These are phyloP conservation scores for Ilex aquifolium DNA, from an alignment of 257 asterid genomes.

Conservation along the genomic window DNA sequence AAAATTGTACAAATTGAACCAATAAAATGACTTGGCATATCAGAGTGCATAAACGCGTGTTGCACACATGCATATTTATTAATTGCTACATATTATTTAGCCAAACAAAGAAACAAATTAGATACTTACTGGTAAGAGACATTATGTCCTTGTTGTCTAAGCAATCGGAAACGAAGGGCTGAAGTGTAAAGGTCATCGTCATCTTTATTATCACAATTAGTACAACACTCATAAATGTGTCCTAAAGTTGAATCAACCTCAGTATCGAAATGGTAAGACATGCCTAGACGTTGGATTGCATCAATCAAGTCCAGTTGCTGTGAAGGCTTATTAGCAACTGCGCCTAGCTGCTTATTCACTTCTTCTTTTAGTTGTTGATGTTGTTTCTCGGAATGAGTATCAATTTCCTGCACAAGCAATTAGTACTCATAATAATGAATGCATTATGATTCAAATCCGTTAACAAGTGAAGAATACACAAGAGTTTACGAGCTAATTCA, in stretches of 20 bases:
- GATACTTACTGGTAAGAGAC: constrained; percentile 12
- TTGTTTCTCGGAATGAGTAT: not conserved
- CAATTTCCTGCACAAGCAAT: constrained; percentile 5
- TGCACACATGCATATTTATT: too few species aligned
- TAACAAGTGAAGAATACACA: not conserved
- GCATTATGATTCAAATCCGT: not conserved
- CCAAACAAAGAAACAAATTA: not conserved
- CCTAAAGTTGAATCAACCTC: constrained; percentile 7
- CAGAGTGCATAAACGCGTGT: too few species aligned
- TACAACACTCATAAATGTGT: not conserved
- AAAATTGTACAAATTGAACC: not conserved
- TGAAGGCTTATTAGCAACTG: not conserved
- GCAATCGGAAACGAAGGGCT: constrained; percentile 18
- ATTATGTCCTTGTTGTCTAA: constrained; percentile 17
- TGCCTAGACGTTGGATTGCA: constrained; percentile 13
- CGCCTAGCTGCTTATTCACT: not conserved
- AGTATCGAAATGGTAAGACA: constrained; percentile 12
- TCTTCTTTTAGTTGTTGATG: constrained; percentile 1
- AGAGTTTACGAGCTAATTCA: not conserved
- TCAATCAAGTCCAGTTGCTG: constrained; percentile 8
- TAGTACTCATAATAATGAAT: too few species aligned
- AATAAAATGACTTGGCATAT: not conserved
- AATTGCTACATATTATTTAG: too few species aligned
- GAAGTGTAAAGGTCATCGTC: not conserved
- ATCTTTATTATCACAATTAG: not conserved